Evolutionary conservation across 495 filamentous ascomycete genomes (phyloP).

Genomic region (Xylaria telfairii): DNA sequence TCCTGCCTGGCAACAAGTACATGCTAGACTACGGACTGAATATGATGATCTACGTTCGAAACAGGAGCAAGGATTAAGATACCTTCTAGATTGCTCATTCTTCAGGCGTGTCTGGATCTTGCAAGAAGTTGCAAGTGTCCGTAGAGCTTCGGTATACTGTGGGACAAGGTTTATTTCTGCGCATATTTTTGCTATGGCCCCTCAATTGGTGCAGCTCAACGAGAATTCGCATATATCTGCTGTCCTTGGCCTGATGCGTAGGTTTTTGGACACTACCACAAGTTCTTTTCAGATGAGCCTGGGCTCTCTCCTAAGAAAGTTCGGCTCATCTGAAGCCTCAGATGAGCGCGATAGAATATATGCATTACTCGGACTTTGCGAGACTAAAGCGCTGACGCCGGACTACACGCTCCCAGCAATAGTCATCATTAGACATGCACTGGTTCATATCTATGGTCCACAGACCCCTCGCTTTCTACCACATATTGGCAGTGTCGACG

Average conservation of each 20-base stretch:
- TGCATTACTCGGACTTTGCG: neutral
- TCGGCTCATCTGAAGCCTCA: neutral
- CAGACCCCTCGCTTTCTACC: neutral
- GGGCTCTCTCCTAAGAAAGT: neutral
- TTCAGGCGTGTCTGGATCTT: conserved; percentile 42
- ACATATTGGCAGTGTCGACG: neutral
- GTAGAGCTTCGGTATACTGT: conserved; percentile 31
- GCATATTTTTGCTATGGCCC: neutral
- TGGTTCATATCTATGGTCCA: neutral
- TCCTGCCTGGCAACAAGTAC: neutral
- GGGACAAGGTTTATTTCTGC: neutral
- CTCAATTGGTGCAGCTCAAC: neutral
- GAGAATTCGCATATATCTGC: neutral
- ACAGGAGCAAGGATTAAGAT: neutral
- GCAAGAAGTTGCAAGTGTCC: conserved; percentile 40
- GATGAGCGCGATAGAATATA: neutral
- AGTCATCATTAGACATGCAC: neutral
- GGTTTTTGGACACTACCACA: neutral
- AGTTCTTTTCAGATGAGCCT: neutral
- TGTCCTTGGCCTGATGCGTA: neutral
- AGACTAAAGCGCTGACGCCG: neutral
- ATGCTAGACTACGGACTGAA: neutral
- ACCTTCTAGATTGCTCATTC: conserved; percentile 28
- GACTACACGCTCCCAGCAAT: neutral
- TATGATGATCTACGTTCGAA: neutral